phyloP scores from a whole-genome alignment of 768 basidiomycete species.

The Sporobolomyces phaffii region DNA sequence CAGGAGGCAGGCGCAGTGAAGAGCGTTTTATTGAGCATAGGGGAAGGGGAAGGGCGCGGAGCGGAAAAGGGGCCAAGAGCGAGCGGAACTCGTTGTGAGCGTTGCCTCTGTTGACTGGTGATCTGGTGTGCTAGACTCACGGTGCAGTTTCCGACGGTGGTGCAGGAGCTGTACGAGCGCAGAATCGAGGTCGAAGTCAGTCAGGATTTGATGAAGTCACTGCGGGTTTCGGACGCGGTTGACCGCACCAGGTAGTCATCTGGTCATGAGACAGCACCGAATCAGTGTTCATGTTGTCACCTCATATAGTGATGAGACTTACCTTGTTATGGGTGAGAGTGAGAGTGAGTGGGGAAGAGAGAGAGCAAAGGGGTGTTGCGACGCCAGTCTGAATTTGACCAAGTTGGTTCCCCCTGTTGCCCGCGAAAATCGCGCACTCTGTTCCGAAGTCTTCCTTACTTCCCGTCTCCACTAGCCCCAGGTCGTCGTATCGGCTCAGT shows the following conservation, averaged over 20 bases:
- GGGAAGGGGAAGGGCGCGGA: neutral
- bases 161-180: neutral
- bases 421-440: neutral
- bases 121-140: neutral
- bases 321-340: neutral
- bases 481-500: too few relatives aligned
- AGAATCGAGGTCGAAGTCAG: neutral
- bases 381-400: too few relatives aligned
- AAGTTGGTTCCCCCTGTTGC: too few relatives aligned
- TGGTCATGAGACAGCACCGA: neutral
- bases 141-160: slow-evolving; percentile 26
- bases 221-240: too few relatives aligned
- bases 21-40: too few relatives aligned
- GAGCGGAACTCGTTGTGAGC: neutral
- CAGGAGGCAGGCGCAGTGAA: neutral
- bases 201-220: neutral
- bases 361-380: too few relatives aligned
- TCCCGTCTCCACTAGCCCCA: neutral
- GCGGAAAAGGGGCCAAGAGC: neutral
- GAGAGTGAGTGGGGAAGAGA: too few relatives aligned
- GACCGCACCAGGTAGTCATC: slow-evolving; percentile 22
- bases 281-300: neutral
- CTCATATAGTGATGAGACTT: neutral
- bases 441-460: too few relatives aligned
- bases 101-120: neutral